A percentile compares a stretch with the other conserved stretches of the same genome.
Evolutionary conservation across 805 yeast species (phyloP).

Genomic region (Sungouiella thailandica): DNA sequence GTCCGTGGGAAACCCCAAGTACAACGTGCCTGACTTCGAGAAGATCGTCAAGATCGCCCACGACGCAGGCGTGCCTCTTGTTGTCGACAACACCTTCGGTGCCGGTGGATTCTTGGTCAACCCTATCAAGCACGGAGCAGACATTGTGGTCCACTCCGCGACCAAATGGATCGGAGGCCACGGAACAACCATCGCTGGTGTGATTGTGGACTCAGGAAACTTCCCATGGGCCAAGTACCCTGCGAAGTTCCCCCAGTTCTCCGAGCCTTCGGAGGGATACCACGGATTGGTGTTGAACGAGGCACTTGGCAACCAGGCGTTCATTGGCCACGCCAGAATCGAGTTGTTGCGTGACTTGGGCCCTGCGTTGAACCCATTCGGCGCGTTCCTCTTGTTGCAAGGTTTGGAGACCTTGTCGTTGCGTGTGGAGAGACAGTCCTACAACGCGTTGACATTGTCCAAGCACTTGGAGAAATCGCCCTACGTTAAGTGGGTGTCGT

Average conservation of each 20-base stretch:
- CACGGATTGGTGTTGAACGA: constrained; percentile 84
- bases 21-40: constrained; percentile 88
- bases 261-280: constrained; percentile 88
- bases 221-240: constrained; percentile 89
- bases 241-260: constrained; percentile 85
- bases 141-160: constrained; percentile 88
- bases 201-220: constrained; percentile 82
- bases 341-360: constrained; percentile 91
- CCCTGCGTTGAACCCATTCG: constrained; percentile 84
- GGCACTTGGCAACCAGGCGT: constrained; percentile 76
- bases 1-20: constrained; percentile 89
- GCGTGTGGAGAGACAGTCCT: constrained; percentile 88
- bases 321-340: constrained; percentile 71
- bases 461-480: constrained; percentile 65
- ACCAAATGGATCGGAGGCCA: constrained; percentile 99
- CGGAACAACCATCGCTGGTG: constrained; percentile 93
- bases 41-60: constrained; percentile 72
- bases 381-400: constrained; percentile 77
- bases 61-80: constrained; percentile 80
- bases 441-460: constrained; percentile 79
- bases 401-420: constrained; percentile 93
- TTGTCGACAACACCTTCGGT: constrained; percentile 95
- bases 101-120: constrained; percentile 88
- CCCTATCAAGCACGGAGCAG: constrained; percentile 88
- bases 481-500: constrained; percentile 84